These are phyloP conservation scores for Anastatica hierochuntica DNA, from an alignment of 345 rosid species.

Conservation along the genomic window DNA sequence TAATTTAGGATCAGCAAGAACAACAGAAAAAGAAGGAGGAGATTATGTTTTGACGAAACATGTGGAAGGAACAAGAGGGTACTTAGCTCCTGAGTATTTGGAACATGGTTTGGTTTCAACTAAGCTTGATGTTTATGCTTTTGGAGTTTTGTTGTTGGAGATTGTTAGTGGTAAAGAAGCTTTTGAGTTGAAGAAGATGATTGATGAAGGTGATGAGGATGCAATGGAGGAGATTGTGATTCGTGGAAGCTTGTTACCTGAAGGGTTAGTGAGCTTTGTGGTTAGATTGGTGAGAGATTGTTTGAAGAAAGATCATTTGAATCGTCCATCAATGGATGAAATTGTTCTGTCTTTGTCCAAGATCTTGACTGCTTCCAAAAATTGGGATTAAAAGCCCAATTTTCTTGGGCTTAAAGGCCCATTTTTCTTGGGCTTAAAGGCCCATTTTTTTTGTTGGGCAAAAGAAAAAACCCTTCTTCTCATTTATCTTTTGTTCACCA, in stretches of 20 bases:
- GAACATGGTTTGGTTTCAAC: slow-evolving; percentile 64
- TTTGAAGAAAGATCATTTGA: slow-evolving; percentile 41
- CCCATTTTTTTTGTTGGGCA: background rate
- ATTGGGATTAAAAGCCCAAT: slow-evolving; percentile 37
- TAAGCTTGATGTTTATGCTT: slow-evolving; percentile 77
- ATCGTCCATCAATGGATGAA: slow-evolving; percentile 67
- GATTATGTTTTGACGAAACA: slow-evolving; percentile 62
- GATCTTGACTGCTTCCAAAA: slow-evolving; percentile 32
- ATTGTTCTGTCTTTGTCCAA: slow-evolving; percentile 38
- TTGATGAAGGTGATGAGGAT: slow-evolving; percentile 12
- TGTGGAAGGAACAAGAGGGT: slow-evolving; percentile 75
- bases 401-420: background rate
- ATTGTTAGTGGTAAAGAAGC: slow-evolving; percentile 56
- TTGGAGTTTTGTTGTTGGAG: slow-evolving; percentile 65
- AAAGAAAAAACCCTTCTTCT: too few relatives aligned
- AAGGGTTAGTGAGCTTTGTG: slow-evolving; percentile 32
- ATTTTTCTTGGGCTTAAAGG: background rate
- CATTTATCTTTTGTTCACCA: too few relatives aligned
- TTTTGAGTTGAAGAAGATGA: slow-evolving; percentile 27
- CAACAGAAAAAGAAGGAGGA: slow-evolving; percentile 39
- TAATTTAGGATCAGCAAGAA: slow-evolving; percentile 58
- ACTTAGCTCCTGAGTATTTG: slow-evolving; percentile 81
- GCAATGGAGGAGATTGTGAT: slow-evolving; percentile 31
- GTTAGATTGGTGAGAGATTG: slow-evolving; percentile 43
- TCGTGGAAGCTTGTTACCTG: slow-evolving; percentile 35